These are phyloP conservation scores for Naganishia kalamii DNA, from an alignment of 768 basidiomycete genomes.

Conservation along the genomic window DNA sequence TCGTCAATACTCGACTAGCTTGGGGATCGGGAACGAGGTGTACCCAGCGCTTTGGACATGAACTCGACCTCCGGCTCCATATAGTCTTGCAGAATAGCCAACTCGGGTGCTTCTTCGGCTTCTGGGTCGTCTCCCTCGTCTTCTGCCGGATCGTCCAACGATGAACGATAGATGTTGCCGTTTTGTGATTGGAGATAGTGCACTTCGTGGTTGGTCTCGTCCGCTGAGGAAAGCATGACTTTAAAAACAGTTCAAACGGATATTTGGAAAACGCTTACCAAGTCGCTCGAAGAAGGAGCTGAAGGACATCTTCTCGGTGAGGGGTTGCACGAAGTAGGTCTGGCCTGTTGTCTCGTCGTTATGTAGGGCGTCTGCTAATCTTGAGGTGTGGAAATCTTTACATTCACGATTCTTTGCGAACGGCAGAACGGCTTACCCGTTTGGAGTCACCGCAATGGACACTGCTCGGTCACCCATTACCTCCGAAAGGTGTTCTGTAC, in stretches of 20 bases:
- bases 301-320: slow-evolving; percentile 64
- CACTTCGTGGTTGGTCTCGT: slow-evolving; percentile 45
- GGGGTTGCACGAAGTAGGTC: slow-evolving; percentile 71
- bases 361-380: slow-evolving; percentile 68
- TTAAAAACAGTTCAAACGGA: not conserved
- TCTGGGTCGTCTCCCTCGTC: slow-evolving; percentile 12
- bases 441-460: slow-evolving; percentile 19
- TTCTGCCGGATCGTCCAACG: slow-evolving; percentile 45
- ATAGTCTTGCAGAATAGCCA: slow-evolving; percentile 58
- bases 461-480: slow-evolving; percentile 5
- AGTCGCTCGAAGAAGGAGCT: slow-evolving; percentile 52
- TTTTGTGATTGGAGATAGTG: slow-evolving; percentile 85
- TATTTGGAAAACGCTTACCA: slow-evolving; percentile 32
- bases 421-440: slow-evolving; percentile 10
- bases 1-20: not conserved
- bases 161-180: slow-evolving; percentile 65
- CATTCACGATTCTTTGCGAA: not conserved
- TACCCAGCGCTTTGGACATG: slow-evolving; percentile 74
- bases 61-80: slow-evolving; percentile 65
- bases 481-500: not conserved
- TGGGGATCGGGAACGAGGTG: slow-evolving; percentile 19
- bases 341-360: slow-evolving; percentile 53
- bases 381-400: slow-evolving; percentile 36
- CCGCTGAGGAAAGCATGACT: slow-evolving; percentile 19
- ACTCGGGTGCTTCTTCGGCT: slow-evolving; percentile 49